These are phyloP conservation scores for Ophiostoma piceae DNA, from an alignment of 2,329 filamentous ascomycete genomes.

Conservation along the genomic window DNA sequence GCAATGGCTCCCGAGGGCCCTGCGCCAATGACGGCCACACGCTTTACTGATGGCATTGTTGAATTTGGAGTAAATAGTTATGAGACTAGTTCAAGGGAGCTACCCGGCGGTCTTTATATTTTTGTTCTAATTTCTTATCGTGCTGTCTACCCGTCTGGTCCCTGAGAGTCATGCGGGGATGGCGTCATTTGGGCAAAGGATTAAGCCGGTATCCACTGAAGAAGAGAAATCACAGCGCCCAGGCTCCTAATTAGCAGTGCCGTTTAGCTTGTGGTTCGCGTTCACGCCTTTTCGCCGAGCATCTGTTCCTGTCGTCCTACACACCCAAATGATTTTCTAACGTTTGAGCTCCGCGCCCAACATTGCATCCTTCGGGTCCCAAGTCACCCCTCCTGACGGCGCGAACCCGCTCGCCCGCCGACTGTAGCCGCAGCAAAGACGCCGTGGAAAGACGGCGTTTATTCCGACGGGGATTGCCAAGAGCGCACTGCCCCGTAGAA, in stretches of 20 bases:
- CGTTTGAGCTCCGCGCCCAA: not conserved
- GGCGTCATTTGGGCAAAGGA: conserved; percentile 11
- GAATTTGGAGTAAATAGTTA: not conserved
- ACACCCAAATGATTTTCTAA: not conserved
- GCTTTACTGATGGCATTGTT: conserved; percentile 10
- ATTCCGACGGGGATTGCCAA: not conserved
- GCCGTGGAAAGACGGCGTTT: not conserved
- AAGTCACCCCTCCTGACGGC: not conserved
- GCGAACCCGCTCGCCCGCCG: not conserved
- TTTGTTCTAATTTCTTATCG: not conserved
- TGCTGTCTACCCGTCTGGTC: not conserved
- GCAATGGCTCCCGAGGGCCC: conserved; percentile 38
- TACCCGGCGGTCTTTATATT: not conserved
- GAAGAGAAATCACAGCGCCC: not conserved
- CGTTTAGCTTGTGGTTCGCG: not conserved
- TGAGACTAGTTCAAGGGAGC: not conserved
- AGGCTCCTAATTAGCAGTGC: not conserved
- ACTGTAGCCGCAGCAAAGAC: not conserved
- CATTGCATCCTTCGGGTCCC: not conserved
- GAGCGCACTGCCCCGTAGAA: not conserved
- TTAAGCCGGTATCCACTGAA: not conserved
- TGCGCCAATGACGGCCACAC: conserved; percentile 33
- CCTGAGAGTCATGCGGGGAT: conserved; percentile 10
- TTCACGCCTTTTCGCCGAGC: not conserved
- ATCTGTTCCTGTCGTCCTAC: not conserved